Conservation (phyloP, 2,329 filamentous ascomycete species). For the Curvularia hawaiiensis region DNA sequence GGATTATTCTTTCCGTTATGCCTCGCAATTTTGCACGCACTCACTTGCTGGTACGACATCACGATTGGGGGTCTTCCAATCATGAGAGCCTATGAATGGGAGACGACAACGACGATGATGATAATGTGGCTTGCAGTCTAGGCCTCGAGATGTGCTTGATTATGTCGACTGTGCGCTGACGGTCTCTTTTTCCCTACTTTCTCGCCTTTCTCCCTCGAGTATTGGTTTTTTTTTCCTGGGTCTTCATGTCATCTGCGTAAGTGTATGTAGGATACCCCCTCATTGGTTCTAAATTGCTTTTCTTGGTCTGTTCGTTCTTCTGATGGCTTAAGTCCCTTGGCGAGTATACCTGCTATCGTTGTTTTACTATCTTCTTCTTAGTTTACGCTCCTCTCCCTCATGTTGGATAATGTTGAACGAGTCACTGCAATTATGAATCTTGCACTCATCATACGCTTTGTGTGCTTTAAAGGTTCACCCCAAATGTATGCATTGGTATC, state of each 20-base stretch:
- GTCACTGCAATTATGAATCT: not conserved
- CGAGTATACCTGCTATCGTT: not conserved
- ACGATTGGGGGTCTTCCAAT: not conserved
- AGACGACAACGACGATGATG: not conserved
- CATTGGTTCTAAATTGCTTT: not conserved
- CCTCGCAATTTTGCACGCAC: not conserved
- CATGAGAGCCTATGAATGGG: not conserved
- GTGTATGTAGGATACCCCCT: slow-evolving; percentile 8
- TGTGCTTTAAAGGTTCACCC: not conserved
- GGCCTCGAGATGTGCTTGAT: too few relatives aligned
- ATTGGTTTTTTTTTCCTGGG: not conserved
- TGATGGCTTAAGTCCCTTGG: not conserved
- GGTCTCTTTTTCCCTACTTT: too few relatives aligned
- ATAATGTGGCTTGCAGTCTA: not conserved
- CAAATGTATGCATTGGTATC: slow-evolving; percentile 13
- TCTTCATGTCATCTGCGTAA: slow-evolving; percentile 4
- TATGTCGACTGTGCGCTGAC: too few relatives aligned
- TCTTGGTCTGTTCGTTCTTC: not conserved
- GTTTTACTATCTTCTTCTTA: not conserved
- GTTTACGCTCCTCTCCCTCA: not conserved
- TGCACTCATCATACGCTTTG: not conserved
- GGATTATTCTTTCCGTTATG: not conserved
- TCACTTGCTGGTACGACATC: not conserved
- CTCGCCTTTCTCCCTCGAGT: not conserved
- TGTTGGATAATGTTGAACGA: not conserved